Evolutionary conservation across 2,329 filamentous ascomycete genomes (phyloP), one percentile per base, ranked within the genome.

Genomic region (Ceratocystis destructans): DNA sequence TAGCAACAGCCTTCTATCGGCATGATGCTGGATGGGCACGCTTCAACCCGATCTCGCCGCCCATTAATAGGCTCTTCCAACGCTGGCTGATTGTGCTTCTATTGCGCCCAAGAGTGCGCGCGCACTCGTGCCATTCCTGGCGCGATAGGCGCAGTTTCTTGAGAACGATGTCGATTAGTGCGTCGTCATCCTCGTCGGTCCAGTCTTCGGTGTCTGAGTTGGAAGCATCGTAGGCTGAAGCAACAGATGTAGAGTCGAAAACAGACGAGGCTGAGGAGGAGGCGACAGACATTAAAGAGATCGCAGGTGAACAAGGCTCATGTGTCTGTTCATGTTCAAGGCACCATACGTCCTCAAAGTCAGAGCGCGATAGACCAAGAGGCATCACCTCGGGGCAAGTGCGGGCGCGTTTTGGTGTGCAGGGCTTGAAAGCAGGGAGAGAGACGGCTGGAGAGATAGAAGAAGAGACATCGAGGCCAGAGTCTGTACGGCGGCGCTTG

Each of bases 121-220:
- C 85, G 73, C 84, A 87, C 72, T 87, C 84, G 68, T 86, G 82
- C 85, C 84, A 87, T 67, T 87, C 84, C 63, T 79, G 78, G 74
- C 83, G 86, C 70, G 80, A 81, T 25, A 88, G 77, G 74, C 82
- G 82, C 66, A 87, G 77, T 76, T 87, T 87, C 72, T 86, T 83
- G 5, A 87, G 77, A 48, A 88, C 83, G 20, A 87, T 78, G 74
- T 87, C 84, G n/a, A 87, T 82, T 1, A 88, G 77, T 67, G 86
- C 77, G 67, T 83, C 78, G 72, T 87, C 85, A 69, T 87, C 84
- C 69, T 87, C 84, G 1, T 78, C 77, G 68, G 79, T 84, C 85
- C 85, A 87, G 48, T 75, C 74, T 67, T 78, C 76, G 68, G 80
- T 79, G 1, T 73, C 75, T 64, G 79, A 79, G 33, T 75, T 71